Evolutionary conservation across 441 rosid species (phyloP), one percentile per base, ranked within the genome.

Genomic region (Cnidoscolus chayamansa): DNA sequence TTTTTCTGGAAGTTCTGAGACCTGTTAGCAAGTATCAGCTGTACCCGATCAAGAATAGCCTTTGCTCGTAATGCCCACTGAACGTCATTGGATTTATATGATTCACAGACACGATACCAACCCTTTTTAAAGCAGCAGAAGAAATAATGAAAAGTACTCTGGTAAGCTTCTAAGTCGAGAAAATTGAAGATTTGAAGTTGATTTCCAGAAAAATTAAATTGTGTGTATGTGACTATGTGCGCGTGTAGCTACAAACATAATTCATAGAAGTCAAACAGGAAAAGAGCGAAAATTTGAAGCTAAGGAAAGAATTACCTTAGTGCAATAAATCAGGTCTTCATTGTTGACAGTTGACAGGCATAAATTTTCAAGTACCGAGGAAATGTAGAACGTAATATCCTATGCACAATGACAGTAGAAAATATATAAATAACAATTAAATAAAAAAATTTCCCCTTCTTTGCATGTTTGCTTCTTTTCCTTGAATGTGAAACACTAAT

Each of bases 11-110:
- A 90, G 49, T 77, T 73, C 74, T 81, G 87, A 45, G 90, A 85
- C 79, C 83, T 90, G 76, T 86, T 87, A 67, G 88, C 86, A 79
- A 90, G 90, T 74, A 82, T 78, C 69, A 90, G 85, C 61, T 80
- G 94, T 67, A 89, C 75, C 58, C 91, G 86, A 76, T 90, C 92
- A 74, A 92, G 87, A 67, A 87, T 76, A 71, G 96, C 88, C 80
- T 90, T 92, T 68, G 97, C 82, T 74, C 88, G 93, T 74, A 90
- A 81, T 74, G 91, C 91, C 96, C 96, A 92, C 74, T 81, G 88
- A 74, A 74, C 81, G 82, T 86, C 90, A 82, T 77, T 79, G 70
- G 78, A 77, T 75, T 74, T 86, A 81, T 82, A 84, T 73, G 85
- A 72, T 77, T 77, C 88, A 49, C 82, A 73, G 63, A 87, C 79